These are phyloP conservation scores for Candida albicans DNA, from an alignment of 1,139 yeast species.

Conservation along the genomic window DNA sequence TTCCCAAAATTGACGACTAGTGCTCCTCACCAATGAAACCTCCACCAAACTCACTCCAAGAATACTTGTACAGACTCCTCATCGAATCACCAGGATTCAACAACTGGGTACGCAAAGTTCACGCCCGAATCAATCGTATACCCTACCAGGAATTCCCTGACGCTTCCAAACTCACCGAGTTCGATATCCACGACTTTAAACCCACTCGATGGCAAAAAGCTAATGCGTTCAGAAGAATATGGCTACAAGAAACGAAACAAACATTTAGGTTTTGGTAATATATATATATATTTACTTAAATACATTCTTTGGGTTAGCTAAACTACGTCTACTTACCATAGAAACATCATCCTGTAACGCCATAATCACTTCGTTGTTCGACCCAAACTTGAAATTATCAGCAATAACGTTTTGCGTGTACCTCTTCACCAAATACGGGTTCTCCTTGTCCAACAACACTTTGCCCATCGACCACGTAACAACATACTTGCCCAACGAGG, in stretches of 20 bases:
- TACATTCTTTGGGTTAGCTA: slow-evolving; percentile 50
- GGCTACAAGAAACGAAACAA: slow-evolving; percentile 62
- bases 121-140: slow-evolving; percentile 66
- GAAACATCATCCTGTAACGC: slow-evolving; percentile 73
- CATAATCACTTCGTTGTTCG: slow-evolving; percentile 67
- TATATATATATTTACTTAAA: slow-evolving; percentile 5
- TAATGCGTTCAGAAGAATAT: slow-evolving; percentile 63
- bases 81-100: slow-evolving; percentile 67
- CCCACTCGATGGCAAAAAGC: slow-evolving; percentile 58
- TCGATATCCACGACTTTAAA: slow-evolving; percentile 29
- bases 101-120: slow-evolving; percentile 63
- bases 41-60: slow-evolving; percentile 46
- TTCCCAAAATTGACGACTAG: no score
- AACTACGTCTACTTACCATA: slow-evolving; percentile 56
- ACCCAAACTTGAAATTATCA: slow-evolving; percentile 75
- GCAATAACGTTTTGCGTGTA: slow-evolving; percentile 67
- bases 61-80: slow-evolving; percentile 46
- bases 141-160: slow-evolving; percentile 25
- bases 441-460: slow-evolving; percentile 48
- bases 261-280: slow-evolving; percentile 43
- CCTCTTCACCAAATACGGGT: slow-evolving; percentile 63
- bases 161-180: slow-evolving; percentile 11
- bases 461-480: slow-evolving; percentile 76
- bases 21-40: no score
- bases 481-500: slow-evolving; percentile 80